These are phyloP conservation scores for Hypomontagnella monticulosa DNA, from an alignment of 495 filamentous ascomycete species.

Conservation along the genomic window DNA sequence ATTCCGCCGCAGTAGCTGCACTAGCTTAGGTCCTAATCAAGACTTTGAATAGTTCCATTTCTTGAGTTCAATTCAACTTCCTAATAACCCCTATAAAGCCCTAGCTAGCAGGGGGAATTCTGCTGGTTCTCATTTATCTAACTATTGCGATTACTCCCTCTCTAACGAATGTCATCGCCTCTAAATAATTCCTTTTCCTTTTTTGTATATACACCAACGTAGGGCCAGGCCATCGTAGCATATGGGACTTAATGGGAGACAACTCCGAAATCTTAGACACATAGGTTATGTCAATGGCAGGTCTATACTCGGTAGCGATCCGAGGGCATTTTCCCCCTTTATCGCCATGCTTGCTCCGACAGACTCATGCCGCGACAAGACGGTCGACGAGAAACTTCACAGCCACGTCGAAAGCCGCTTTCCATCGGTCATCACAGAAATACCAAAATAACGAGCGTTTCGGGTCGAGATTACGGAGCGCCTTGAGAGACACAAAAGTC, in stretches of 20 bases:
- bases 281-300: constrained; percentile 35
- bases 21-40: constrained; percentile 7
- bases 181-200: background rate
- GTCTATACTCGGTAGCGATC: constrained; percentile 18
- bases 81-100: background rate
- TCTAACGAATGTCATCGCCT: constrained; percentile 16
- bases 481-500: constrained; percentile 75
- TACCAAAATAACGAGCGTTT: constrained; percentile 53
- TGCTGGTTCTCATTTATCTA: background rate
- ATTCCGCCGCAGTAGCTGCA: constrained; percentile 1
- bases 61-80: constrained; percentile 14
- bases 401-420: constrained; percentile 21
- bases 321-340: constrained; percentile 18
- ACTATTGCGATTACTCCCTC: background rate
- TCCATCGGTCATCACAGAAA: constrained; percentile 44
- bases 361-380: constrained; percentile 19
- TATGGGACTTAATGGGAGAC: constrained; percentile 19
- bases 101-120: background rate
- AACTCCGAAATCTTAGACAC: constrained; percentile 9
- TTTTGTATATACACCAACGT: constrained; percentile 17
- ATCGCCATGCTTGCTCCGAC: constrained; percentile 35
- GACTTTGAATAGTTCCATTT: constrained; percentile 13
- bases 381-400: constrained; percentile 29
- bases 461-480: constrained; percentile 48
- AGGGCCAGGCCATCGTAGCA: constrained; percentile 22